These are phyloP conservation scores for Kodamaea lidongshanica DNA, from an alignment of 805 yeast species.

Conservation along the genomic window DNA sequence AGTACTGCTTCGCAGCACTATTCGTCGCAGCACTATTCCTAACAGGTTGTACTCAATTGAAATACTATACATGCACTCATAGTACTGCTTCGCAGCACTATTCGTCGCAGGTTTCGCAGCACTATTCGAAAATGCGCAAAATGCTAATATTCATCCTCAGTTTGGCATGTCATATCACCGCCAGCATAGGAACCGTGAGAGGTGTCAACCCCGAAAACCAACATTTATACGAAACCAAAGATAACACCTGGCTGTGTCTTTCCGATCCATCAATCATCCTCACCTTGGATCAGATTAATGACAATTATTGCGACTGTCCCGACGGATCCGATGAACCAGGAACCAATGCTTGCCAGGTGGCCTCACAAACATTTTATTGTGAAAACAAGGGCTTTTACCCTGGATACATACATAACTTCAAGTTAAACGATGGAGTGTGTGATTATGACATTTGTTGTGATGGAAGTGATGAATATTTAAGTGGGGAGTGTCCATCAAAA, in stretches of 20 bases:
- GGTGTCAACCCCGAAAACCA: constrained; percentile 19
- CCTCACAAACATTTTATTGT: constrained; percentile 56
- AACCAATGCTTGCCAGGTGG: constrained; percentile 66
- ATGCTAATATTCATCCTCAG: no score
- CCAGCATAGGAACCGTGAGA: no score
- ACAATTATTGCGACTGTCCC: constrained; percentile 92
- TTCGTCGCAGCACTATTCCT: no score
- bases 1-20: no score
- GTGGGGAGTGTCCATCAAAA: constrained; percentile 45
- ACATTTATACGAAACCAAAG: constrained; percentile 45
- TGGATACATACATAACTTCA: constrained; percentile 53
- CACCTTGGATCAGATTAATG: constrained; percentile 63
- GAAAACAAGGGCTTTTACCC: constrained; percentile 66
- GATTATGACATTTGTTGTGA: constrained; percentile 89
- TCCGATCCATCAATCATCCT: constrained; percentile 58
- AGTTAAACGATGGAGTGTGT: constrained; percentile 86
- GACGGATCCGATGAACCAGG: constrained; percentile 98
- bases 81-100: no score
- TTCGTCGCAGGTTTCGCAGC: no score
- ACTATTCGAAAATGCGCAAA: no score
- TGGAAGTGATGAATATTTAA: constrained; percentile 75
- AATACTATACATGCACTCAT: no score
- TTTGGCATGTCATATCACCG: no score
- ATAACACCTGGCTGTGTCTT: constrained; percentile 61
- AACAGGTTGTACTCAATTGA: no score